Base-by-base conservation (phyloP, 2,329 filamentous ascomycete genomes). In the Leptographium radiaticola region DNA sequence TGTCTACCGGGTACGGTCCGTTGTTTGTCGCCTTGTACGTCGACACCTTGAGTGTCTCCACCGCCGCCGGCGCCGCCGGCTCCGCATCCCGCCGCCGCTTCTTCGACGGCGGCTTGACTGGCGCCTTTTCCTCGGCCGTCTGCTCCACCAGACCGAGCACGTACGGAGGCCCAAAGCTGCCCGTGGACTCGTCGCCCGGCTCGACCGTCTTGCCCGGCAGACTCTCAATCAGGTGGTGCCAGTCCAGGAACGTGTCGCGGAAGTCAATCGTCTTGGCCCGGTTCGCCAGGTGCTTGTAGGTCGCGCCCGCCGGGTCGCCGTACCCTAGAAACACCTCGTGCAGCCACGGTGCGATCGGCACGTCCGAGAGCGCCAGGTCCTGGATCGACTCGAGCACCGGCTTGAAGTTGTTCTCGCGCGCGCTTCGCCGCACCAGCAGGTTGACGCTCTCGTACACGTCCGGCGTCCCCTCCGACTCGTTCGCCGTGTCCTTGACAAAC, bases 241-340 rank as follows among this genome's bases (percentile, higher is more conserved):
- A 97, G 69, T 96, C 83, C 56, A 97, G 69, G 66, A 98, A 96
- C 0, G 93, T 97, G 65, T 98, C 94, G 53, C 89, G 79, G 65
- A 89, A 96, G 66, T 98, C 89, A 52, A 98, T 74, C 53, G 79
- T 87, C 62, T 82, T 81, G 58, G 95, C 75, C 55, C 83, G 79
- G 65, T 89, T 93, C 1, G 86, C 71, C 16, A 98, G 71, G 51
- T 89, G 84, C 58, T 87, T 89, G 70, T 95, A 95, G 25, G 82
- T 86, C 38, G 93, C 93, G 55, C 87, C 84, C 34, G 88, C 80
- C 55, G 93, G 91, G 67, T 98, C 90, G 48, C 93, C 93, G 66
- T 95, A 97, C 4, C 93, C 93, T n/a, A 98, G 73, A 67, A 97
- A 98, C 11, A 97, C 91, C 60, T 97, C 93, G 63, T 95, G 89